These are phyloP conservation scores for Letharia lupina DNA, from an alignment of 495 filamentous ascomycete species.

Conservation along the genomic window DNA sequence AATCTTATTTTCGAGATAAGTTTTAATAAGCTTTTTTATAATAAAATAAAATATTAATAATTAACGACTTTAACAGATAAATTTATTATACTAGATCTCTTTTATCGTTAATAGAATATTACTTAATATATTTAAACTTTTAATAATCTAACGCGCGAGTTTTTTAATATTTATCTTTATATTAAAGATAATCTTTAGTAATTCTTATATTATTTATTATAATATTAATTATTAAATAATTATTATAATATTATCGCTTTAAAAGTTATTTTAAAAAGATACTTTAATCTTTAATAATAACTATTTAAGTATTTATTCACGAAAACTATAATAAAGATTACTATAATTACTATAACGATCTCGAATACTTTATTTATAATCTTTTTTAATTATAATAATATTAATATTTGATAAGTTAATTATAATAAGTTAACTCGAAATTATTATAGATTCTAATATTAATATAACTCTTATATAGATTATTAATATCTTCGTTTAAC, in stretches of 20 bases:
- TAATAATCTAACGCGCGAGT: slow-evolving; percentile 1
- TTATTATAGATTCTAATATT: too few relatives aligned
- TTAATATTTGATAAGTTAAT: background rate
- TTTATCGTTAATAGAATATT: slow-evolving; percentile 2
- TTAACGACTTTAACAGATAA: background rate
- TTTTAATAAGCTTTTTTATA: background rate
- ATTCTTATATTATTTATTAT: background rate
- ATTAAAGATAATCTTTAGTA: background rate
- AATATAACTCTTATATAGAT: background rate
- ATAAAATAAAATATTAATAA: background rate
- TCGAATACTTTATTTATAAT: background rate
- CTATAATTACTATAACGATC: slow-evolving; percentile 3
- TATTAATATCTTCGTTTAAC: background rate
- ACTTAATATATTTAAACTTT: slow-evolving; percentile 1
- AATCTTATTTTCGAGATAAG: slow-evolving; percentile 11
- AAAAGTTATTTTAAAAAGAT: background rate
- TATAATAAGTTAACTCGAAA: background rate
- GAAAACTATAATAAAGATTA: background rate
- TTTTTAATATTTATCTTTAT: background rate
- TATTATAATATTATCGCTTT: background rate
- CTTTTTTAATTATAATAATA: slow-evolving; percentile 14
- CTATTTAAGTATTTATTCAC: background rate
- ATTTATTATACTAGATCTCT: slow-evolving; percentile 13
- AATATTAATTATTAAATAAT: background rate
- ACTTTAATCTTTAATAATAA: background rate